Conservation (phyloP, 2,329 filamentous ascomycete genomes). For the Aspergillus phoenicis region DNA sequence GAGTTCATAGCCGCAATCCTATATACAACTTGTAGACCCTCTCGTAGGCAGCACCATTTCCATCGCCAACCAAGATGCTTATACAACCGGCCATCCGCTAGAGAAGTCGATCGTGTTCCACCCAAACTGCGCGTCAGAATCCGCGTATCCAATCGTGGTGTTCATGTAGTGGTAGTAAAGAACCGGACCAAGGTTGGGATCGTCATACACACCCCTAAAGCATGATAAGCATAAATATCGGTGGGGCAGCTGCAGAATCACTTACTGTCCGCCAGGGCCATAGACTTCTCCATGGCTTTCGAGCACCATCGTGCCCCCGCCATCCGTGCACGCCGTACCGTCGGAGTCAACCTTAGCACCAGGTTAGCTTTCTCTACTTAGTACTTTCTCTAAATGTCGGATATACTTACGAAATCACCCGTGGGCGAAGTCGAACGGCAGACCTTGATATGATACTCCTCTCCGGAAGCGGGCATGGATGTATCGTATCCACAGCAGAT, state of each 20-base stretch:
- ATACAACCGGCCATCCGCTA: conserved; percentile 50
- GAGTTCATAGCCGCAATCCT: not conserved
- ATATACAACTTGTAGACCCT: not conserved
- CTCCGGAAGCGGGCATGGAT: conserved; percentile 54
- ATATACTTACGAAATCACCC: conserved; percentile 53
- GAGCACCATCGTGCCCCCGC: conserved; percentile 64
- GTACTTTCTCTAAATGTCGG: not conserved
- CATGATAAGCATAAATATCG: conserved; percentile 8
- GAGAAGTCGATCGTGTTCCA: conserved; percentile 51
- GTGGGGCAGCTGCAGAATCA: conserved; percentile 26
- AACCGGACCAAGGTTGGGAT: conserved; percentile 51
- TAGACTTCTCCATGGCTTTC: conserved; percentile 59
- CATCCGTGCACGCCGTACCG: conserved; percentile 56
- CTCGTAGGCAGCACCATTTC: not conserved
- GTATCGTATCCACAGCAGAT: conserved; percentile 63
- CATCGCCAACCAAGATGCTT: not conserved
- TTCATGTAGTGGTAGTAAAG: conserved; percentile 67
- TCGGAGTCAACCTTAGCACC: conserved; percentile 50
- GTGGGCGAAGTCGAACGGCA: conserved; percentile 60
- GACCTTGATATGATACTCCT: conserved; percentile 68
- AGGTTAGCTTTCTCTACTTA: not conserved
- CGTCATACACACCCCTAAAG: conserved; percentile 33
- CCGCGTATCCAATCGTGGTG: conserved; percentile 55
- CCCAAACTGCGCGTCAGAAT: conserved; percentile 51
- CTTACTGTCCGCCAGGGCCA: conserved; percentile 66